These are phyloP conservation scores for Tylopilus balloui DNA, from an alignment of 768 basidiomycete genomes.

Conservation along the genomic window DNA sequence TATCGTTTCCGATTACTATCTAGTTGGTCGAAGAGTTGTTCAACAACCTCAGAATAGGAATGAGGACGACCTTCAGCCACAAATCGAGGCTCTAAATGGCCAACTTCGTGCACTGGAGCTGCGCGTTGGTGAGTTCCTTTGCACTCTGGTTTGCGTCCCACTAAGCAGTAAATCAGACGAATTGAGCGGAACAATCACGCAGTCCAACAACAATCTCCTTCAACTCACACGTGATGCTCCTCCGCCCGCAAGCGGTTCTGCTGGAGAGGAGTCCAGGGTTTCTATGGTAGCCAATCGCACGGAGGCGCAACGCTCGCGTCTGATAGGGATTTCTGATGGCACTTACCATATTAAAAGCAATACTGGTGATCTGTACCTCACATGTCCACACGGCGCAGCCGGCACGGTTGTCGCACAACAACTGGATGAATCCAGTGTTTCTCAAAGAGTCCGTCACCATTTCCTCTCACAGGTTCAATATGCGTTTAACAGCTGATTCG, in stretches of 20 bases:
- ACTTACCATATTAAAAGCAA: slow-evolving; percentile 3
- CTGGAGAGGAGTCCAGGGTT: no score
- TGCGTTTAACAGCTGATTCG: background rate
- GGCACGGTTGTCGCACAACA: background rate
- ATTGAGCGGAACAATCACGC: background rate
- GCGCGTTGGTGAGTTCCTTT: background rate
- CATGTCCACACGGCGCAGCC: background rate
- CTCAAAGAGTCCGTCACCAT: slow-evolving; percentile 1
- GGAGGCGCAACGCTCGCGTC: background rate
- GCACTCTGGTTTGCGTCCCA: background rate
- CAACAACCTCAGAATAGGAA: background rate
- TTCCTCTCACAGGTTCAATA: background rate
- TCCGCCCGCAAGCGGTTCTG: background rate
- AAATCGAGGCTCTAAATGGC: background rate
- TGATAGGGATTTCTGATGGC: background rate
- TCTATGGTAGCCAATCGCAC: background rate
- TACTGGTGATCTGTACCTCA: background rate
- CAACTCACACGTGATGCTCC: background rate
- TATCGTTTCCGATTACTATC: slow-evolving; percentile 1
- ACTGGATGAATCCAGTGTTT: background rate
- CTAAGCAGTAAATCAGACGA: background rate
- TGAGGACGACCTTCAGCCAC: background rate
- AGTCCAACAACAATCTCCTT: background rate
- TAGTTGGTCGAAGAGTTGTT: background rate
- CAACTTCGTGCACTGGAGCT: background rate